Evolutionary conservation across 176 grass and related monocot genomes (phyloP), one percentile per base, ranked within the genome.

Genomic region (Dendrocalamus sinicus): DNA sequence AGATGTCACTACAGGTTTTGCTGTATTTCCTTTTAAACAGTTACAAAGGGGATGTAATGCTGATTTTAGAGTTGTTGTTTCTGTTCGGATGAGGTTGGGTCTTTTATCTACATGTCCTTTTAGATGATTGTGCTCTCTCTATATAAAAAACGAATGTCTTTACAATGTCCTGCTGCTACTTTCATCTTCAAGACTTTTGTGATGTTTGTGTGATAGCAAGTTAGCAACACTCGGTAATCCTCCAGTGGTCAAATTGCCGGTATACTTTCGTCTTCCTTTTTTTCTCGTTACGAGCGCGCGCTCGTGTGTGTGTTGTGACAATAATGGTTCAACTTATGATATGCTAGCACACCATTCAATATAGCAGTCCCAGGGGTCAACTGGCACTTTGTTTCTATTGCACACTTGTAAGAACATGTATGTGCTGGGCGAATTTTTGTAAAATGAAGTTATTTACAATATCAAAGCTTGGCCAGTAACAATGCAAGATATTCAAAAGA

Each of bases 1-100:
- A 74, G 59, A 84, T 75, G 59, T 26, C 65, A 83, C 44, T 66
- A 30, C 46, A 41, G 47, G 44, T 23, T 73, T 2, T 84, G 64
- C 22, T 75, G 37, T 41, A 66, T 50, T 40, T 67, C 59, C 30
- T 52, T 67, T 67, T 12, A 52, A 76, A 40, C 46, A 67, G 12
- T 67, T 76, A 28, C 11, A 62, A 17, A 55, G 44, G 32, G 9
- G 7, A 43, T 22, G 15, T 76, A 30, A 43, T 39, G 46, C 30
- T 63, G 41, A 50, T 75, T 63, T 40, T 53, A 8, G 45, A 45
- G 22, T 63, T 75, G 6, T 64, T 74, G 54, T n/a, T 60, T 59
- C 45, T 75, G 8, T 39, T 69, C 2, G 6, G 72, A 76, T 67
- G 61, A 58, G 66, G 22, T 69, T 85, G n/a, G 15, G 10, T 69